Evolutionary conservation across 2,329 filamentous ascomycete genomes (phyloP).

Genomic region (Trichoderma pleuroti): DNA sequence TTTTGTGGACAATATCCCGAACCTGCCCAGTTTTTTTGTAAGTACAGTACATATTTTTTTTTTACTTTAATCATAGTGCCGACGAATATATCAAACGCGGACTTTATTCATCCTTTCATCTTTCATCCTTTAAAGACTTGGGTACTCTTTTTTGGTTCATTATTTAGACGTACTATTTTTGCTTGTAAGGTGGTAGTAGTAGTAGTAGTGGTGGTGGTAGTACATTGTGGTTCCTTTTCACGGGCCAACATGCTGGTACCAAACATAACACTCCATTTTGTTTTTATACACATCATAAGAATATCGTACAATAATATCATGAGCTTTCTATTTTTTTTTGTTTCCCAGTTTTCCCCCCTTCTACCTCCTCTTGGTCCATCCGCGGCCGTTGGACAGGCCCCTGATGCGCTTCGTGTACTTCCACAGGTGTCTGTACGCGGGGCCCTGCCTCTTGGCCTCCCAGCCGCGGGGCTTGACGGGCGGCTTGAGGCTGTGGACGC

Average conservation of each 20-base stretch:
- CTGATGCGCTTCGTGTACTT: conserved; percentile 61
- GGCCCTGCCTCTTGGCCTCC: conserved; percentile 62
- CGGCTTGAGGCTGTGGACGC: conserved; percentile 64
- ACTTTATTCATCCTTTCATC: too few relatives aligned
- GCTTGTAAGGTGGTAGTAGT: neutral
- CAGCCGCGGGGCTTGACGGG: conserved; percentile 60
- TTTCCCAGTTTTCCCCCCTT: neutral
- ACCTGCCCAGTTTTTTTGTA: neutral
- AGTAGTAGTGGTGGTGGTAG: neutral
- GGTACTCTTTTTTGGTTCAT: neutral
- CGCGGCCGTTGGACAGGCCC: conserved; percentile 41
- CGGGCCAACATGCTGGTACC: neutral
- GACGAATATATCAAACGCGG: neutral
- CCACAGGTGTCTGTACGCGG: conserved; percentile 63
- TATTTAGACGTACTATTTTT: neutral
- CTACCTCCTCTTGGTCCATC: conserved; percentile 42
- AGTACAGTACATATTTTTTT: neutral
- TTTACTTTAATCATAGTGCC: neutral
- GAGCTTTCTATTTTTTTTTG: conserved; percentile 18
- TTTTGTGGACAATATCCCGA: neutral
- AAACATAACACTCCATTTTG: neutral
- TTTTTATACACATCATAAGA: conserved; percentile 14
- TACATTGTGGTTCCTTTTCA: neutral
- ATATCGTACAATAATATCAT: conserved; percentile 16
- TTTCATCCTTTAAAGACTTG: neutral